Base-by-base conservation (phyloP, 768 basidiomycete genomes). In the Lactarius sanguifluus region DNA sequence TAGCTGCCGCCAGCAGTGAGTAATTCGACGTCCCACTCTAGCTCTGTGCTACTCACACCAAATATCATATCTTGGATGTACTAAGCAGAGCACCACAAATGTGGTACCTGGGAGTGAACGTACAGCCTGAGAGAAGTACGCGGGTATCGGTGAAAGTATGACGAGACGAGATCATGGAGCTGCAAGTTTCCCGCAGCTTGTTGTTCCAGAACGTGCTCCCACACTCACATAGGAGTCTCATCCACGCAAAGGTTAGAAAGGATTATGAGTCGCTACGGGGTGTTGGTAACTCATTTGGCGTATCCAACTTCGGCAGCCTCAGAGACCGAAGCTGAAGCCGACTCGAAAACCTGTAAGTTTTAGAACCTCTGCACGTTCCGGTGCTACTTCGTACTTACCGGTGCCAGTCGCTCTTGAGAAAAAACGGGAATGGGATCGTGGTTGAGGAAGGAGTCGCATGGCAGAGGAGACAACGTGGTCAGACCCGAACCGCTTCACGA, bases 331-430 rank as follows among this genome's bases (percentile, higher is more conserved):
- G 89, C 77, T 74, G 85, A 85, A 70, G 36, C 36, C 5, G 36
- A 36, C 36, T 88, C 85, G 20, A 86, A 78, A 72, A 83, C 88
- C 61, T 76, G 84, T 78, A 69, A 85, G 82, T 40, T 85, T 79
- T 67, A 79, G 82, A 8, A 82, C 82, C 78, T 95, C 92, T 58
- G 84, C 81, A 70, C 76, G 78, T 75, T 94, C 94, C 32, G 86
- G 69, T 23, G 72, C 75, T 60, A 86, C 79, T 73, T 94, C 93
- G 41, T 76, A 70, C 41, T 75, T 75, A 54, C 28, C 9, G 23
- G 20, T 52, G 3, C 20, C 5, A 25, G 20, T 25, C 10, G 23
- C 0, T 10, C 10, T n/a, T 52, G 23, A 5, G n/a, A 9, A 10
- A 52, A 5, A 23, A 23, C 25, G 23, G n/a, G 4, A 15, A 5